Evolutionary conservation across 441 rosid genomes (phyloP), one percentile per base, ranked within the genome.

Genomic region (Populus hybrid): DNA sequence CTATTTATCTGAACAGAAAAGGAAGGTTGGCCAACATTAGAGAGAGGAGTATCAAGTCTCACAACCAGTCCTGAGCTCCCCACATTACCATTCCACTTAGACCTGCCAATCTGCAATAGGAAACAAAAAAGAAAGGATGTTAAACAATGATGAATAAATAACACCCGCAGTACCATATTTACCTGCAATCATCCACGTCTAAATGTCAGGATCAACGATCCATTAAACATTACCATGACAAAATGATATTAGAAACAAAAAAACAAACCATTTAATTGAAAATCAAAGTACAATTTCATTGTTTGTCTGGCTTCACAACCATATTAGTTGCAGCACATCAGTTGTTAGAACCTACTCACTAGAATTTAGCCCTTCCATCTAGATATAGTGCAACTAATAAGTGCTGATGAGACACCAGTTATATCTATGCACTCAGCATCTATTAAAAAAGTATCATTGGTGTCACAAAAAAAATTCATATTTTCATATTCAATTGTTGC

Each of bases 1-100:
- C 92, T 91, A 78, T 92, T 94, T 81, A 94, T 86, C 88, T 92
- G 98, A 76, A 95, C 79, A n/a, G 98, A 91, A 78, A 89, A 87
- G 16, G 95, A 91, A 42, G 99, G 95, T 67, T 81, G 86, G 42
- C 93, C 90, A 28, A 88, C 86, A 73, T 80, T 78, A 4, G 90
- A 85, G 73, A 94, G 89, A 2, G 97, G 93, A 18, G 92, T 87
- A 77, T 95, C 99, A 46, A 87, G 90, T 82, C 93, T 86, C 74
- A 91, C 71, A 14, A 94, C 98, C n/a, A 95, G 61, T 69, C 99
- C 97, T 7, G 94, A 88, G 80, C 88, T 89, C 75, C 98, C 99
- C 0, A 86, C 82, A 83, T 90, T 90, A 18, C 96, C 96, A 70
- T 93, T 93, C 97, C 98, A 91, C 84, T 91, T 95, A 4, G 99